Evolutionary conservation across 2,329 filamentous ascomycete genomes (phyloP).

Genomic region (Leptographium lundbergii): DNA sequence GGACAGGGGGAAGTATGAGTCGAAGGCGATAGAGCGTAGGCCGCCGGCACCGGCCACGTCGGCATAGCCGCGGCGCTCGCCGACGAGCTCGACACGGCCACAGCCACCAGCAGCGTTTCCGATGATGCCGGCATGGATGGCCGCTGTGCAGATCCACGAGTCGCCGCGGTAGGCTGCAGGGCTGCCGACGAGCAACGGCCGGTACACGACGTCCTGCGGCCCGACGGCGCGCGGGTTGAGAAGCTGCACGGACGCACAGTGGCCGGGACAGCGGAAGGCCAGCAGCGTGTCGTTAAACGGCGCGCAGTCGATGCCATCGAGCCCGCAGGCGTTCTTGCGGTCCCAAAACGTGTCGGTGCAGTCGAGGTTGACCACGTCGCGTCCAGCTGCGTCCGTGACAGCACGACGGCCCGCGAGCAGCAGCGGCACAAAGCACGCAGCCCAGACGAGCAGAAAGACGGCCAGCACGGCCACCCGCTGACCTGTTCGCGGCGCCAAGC

Average conservation of each 20-base stretch:
- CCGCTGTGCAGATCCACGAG: constrained; percentile 65
- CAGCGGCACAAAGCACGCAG: constrained; percentile 46
- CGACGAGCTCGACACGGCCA: constrained; percentile 53
- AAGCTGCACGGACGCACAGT: constrained; percentile 52
- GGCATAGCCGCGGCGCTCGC: constrained; percentile 50
- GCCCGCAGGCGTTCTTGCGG: constrained; percentile 56
- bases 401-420: constrained; percentile 45
- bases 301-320: constrained; percentile 62
- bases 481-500: constrained; percentile 35
- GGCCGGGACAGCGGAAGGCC: constrained; percentile 62
- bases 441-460: constrained; percentile 57
- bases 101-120: constrained; percentile 56
- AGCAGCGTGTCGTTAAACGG: constrained; percentile 60
- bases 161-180: constrained; percentile 67
- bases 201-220: constrained; percentile 51
- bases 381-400: not conserved
- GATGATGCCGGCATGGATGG: constrained; percentile 65
- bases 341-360: constrained; percentile 62
- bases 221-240: constrained; percentile 67
- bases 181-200: constrained; percentile 47
- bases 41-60: constrained; percentile 51
- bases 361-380: constrained; percentile 24
- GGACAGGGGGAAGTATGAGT: constrained; percentile 80
- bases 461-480: constrained; percentile 23
- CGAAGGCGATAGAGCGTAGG: constrained; percentile 43